Evolutionary conservation across 2,329 filamentous ascomycete species (phyloP).

Genomic region (Colletotrichum acutatum): DNA sequence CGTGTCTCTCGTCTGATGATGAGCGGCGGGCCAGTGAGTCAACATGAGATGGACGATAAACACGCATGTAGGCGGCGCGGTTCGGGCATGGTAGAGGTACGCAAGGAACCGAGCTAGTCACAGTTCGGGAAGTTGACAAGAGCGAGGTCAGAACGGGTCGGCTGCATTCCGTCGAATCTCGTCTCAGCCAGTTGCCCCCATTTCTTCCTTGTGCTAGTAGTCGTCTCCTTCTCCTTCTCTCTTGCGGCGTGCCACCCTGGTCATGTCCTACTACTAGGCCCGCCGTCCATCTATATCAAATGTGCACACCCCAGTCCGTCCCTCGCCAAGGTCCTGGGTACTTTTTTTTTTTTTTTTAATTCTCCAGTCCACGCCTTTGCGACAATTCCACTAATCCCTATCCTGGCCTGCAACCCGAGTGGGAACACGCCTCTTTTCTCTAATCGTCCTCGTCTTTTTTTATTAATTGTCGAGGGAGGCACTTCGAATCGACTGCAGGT

Average conservation of each 20-base stretch:
- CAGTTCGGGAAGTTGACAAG: slow-evolving; percentile 25
- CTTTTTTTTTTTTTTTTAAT: background rate
- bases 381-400: slow-evolving; percentile 14
- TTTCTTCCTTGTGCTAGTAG: background rate
- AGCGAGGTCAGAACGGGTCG: slow-evolving; percentile 22
- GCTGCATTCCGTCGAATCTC: slow-evolving; percentile 5
- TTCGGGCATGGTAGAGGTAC: background rate
- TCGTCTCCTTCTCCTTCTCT: background rate
- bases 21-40: background rate
- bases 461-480: slow-evolving; percentile 11
- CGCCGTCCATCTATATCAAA: slow-evolving; percentile 21
- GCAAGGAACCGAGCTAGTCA: slow-evolving; percentile 4
- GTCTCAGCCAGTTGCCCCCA: background rate
- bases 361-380: background rate
- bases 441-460: background rate
- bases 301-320: slow-evolving; percentile 21
- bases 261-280: background rate
- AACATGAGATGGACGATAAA: background rate
- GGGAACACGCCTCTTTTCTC: slow-evolving; percentile 23
- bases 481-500: slow-evolving; percentile 1
- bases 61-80: slow-evolving; percentile 5
- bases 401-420: slow-evolving; percentile 25
- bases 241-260: too few species aligned
- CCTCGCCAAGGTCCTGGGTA: slow-evolving; percentile 13
- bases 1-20: background rate